Evolutionary conservation across 192 early-diverging fungal genomes (phyloP).

Genomic region (Borealophlyctis nickersoniae): DNA sequence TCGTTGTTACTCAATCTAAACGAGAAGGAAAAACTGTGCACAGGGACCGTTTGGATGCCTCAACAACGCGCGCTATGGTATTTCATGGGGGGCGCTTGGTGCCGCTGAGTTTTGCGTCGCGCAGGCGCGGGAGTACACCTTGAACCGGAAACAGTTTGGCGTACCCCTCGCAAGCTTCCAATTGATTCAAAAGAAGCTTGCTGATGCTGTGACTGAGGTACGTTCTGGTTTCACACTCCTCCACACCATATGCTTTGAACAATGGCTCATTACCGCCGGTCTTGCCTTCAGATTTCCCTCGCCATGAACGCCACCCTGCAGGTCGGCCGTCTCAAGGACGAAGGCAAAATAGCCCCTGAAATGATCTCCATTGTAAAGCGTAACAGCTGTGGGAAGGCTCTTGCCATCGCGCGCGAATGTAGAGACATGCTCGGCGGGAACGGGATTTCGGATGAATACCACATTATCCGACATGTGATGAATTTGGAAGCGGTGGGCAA

Average conservation of each 20-base stretch:
- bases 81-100: constrained; percentile 94
- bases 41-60: constrained; percentile 96
- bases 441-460: constrained; percentile 57
- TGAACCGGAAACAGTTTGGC: constrained; percentile 91
- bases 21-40: neutral
- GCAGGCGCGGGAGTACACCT: constrained; percentile 85
- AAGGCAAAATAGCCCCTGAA: constrained; percentile 79
- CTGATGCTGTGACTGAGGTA: constrained; percentile 84
- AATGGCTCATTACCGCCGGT: neutral
- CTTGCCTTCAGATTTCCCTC: constrained; percentile 61
- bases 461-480: constrained; percentile 90
- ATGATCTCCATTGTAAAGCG: constrained; percentile 97
- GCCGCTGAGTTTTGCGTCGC: constrained; percentile 89
- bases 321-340: constrained; percentile 91
- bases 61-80: constrained; percentile 96
- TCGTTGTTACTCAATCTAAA: neutral
- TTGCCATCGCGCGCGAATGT: constrained; percentile 85
- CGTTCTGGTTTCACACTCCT: neutral
- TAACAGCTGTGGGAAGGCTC: constrained; percentile 91
- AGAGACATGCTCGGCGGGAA: constrained; percentile 90
- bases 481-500: constrained; percentile 73
- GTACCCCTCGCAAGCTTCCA: constrained; percentile 89
- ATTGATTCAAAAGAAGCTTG: constrained; percentile 95
- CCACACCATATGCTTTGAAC: neutral
- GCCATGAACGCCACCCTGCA: constrained; percentile 85